Conservation (phyloP, 2,329 filamentous ascomycete genomes). For the Lachnum nothofagi region DNA sequence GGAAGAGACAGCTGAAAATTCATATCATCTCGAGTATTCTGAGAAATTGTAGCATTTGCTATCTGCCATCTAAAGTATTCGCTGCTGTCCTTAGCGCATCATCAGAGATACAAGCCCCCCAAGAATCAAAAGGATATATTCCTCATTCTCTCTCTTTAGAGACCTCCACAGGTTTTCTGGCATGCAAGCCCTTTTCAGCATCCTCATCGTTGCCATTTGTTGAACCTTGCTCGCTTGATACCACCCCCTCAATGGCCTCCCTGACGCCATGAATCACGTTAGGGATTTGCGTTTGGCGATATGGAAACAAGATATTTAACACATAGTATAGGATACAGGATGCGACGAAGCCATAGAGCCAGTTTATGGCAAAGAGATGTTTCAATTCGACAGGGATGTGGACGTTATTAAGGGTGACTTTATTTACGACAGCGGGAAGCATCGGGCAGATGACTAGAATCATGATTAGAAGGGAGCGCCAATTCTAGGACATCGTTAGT, state of each 20-base stretch:
- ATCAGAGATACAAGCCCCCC: background rate
- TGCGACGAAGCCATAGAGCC: slow-evolving; percentile 13
- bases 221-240: slow-evolving; percentile 1
- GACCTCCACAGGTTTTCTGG: background rate
- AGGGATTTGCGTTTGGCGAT: slow-evolving; percentile 3
- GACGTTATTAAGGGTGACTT: background rate
- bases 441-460: slow-evolving; percentile 9
- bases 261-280: slow-evolving; percentile 4
- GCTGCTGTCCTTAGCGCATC: no score
- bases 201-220: slow-evolving; percentile 2
- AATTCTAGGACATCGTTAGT: background rate
- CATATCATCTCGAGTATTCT: no score
- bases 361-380: slow-evolving; percentile 11
- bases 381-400: slow-evolving; percentile 4
- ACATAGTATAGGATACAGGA: slow-evolving; percentile 12
- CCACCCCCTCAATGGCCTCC: slow-evolving; percentile 5
- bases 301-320: slow-evolving; percentile 8
- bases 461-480: slow-evolving; percentile 9
- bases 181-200: slow-evolving; percentile 5
- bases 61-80: no score
- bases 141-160: background rate
- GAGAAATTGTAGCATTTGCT: no score
- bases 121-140: no score
- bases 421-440: slow-evolving; percentile 11
- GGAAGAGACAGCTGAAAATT: no score